These are phyloP conservation scores for Pneumocystis murina DNA, from an alignment of 1,139 yeast genomes.

Conservation along the genomic window DNA sequence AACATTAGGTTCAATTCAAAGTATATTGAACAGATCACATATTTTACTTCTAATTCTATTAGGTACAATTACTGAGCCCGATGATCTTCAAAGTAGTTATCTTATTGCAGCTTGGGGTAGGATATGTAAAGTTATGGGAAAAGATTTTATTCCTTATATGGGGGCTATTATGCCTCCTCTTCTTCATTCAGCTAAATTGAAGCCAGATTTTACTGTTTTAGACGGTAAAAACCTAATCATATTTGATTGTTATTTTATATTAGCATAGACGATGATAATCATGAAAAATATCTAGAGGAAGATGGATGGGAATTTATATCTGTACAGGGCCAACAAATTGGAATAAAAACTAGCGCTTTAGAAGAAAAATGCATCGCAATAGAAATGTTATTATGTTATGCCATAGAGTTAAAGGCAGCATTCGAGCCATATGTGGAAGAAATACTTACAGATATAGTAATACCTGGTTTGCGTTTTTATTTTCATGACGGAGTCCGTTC, in stretches of 20 bases:
- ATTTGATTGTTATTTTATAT: not conserved
- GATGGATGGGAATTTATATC: conserved; percentile 95
- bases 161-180: conserved; percentile 85
- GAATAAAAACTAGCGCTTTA: conserved; percentile 79
- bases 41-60: not conserved
- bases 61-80: conserved; percentile 28
- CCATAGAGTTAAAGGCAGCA: conserved; percentile 65
- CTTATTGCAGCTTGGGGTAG: conserved; percentile 96
- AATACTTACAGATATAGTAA: conserved; percentile 59
- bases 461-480: conserved; percentile 81
- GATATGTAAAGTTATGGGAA: conserved; percentile 70
- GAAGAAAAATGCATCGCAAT: conserved; percentile 90
- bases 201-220: conserved; percentile 74
- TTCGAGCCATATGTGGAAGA: conserved; percentile 76
- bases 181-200: conserved; percentile 67
- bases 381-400: conserved; percentile 76
- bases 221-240: conserved; percentile 26
- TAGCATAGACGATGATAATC: conserved; percentile 52
- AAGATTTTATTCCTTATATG: conserved; percentile 73
- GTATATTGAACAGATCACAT: conserved; percentile 1
- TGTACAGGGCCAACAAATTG: conserved; percentile 80
- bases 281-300: conserved; percentile 63
- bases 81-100: conserved; percentile 77
- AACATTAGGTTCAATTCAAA: conserved; percentile 58
- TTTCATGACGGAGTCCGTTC: conserved; percentile 91